Evolutionary conservation across 2,329 filamentous ascomycete species (phyloP).

Genomic region (Colletotrichum eremochloae): DNA sequence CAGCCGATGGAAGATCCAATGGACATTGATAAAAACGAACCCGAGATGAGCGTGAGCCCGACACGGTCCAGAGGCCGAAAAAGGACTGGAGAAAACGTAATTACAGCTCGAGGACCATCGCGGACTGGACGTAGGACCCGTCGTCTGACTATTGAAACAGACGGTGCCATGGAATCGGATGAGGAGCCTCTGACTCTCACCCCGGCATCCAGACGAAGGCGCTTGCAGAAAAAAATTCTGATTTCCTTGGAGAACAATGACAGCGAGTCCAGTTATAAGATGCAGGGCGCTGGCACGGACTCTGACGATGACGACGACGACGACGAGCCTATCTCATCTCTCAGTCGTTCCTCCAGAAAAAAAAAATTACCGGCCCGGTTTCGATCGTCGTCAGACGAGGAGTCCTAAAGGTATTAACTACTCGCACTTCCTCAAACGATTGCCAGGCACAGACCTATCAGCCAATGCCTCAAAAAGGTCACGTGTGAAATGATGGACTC

Average conservation of each 20-base stretch:
- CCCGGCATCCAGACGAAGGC: slow-evolving; percentile 16
- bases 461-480: neutral
- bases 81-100: slow-evolving; percentile 5
- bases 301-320: slow-evolving; percentile 36
- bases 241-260: slow-evolving; percentile 25
- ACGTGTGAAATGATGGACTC: slow-evolving; percentile 10
- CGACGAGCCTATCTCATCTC: slow-evolving; percentile 13
- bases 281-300: slow-evolving; percentile 23
- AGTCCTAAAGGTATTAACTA: slow-evolving; percentile 18
- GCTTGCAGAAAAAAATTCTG: neutral
- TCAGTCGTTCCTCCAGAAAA: slow-evolving; percentile 26
- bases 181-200: slow-evolving; percentile 7
- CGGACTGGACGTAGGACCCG: slow-evolving; percentile 7
- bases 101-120: slow-evolving; percentile 26
- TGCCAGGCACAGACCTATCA: neutral
- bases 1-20: slow-evolving; percentile 21
- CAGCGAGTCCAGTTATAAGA: slow-evolving; percentile 35
- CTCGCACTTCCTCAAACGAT: neutral
- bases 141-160: neutral
- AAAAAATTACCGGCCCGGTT: slow-evolving; percentile 39
- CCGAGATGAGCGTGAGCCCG: slow-evolving; percentile 15
- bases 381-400: slow-evolving; percentile 28
- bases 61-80: slow-evolving; percentile 21
- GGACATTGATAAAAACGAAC: slow-evolving; percentile 29
- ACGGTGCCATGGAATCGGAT: slow-evolving; percentile 17